Base-by-base conservation (phyloP, 495 filamentous ascomycete genomes). In the Melanomma pulvis-pyrius region DNA sequence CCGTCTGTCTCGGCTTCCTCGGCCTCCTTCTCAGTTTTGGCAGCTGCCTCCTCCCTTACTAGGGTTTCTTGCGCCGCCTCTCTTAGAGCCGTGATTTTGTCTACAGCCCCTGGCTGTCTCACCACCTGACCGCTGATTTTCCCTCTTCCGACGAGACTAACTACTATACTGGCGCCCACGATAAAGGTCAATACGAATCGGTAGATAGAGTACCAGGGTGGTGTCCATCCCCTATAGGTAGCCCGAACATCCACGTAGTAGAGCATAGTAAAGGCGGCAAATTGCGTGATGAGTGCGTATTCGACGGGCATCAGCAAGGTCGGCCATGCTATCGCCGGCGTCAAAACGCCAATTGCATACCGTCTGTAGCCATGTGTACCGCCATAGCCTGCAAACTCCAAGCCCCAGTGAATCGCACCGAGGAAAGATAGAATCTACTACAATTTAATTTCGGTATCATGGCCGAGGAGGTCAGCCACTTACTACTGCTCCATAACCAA, bases 141-240 rank as follows among this genome's bases (percentile, higher is more conserved):
- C 71, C 93, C 90, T 62, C 94, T 84, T 39, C 91, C 93, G 69
- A 98, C 83, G 73, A 98, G 82, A 67, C 85, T 93, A 65, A 92
- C 80, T n/a, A 96, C 84, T 70, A 98, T 93, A 69, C 88, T 90
- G 49, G 83, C 84, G 48, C 94, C 96, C 59, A 98, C 94, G 30
- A 98, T 78, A 75, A 96, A 96, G 19, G 94, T 98, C 75, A 98
- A 83, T 12, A 97, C 90, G 76, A 97, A 98, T 56, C 94, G 91
- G 81, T 98, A 98, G 41, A 87, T 90, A 68, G 82, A 84, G 77
- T 98, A 98, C 94, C 94, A 98, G 41, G 82, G 76, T 25, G 94
- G 94, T n/a, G 87, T 87, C 89, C 91, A 96, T 59, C 92, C 94
- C 52, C 82, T 78, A 25, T 80, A 80, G 1, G 90, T 85, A 46